Base-by-base conservation (phyloP, 768 basidiomycete species). In the Trametes villosa region DNA sequence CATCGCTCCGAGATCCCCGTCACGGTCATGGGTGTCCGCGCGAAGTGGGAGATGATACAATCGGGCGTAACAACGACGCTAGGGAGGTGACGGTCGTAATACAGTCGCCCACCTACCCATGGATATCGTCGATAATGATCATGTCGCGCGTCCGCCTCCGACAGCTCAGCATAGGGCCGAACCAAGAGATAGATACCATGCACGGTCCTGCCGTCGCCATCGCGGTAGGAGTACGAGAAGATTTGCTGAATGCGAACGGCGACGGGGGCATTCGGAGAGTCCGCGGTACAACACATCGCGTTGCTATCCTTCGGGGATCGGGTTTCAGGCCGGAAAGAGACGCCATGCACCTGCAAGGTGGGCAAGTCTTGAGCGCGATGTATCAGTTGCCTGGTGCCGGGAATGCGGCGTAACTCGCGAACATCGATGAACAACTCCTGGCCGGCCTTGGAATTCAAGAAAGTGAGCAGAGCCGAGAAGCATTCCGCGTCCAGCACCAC, bases 41-140 rank as follows among this genome's bases (percentile, higher is more conserved):
- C 55, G 26, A 57, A 57, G 34, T 57, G 55, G 7, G 45, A 47
- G 11, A 57, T 26, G 17, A 57, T n/a, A n/a, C 29, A 8, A 5
- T 47, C 55, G 3, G n/a, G 4, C 1, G 45, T 4, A 9, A 57
- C 36, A 9, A 57, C 18, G 26, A 57, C 36, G 3, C 15, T 9
- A 6, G 44, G 22, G 5, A 47, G 33, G 34, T 47, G 38, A 2
- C 4, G 9, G 9, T 47, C 34, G 55, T 57, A 57, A 33, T 27
- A 57, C 3, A 57, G 26, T 7, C 27, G 31, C 1, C 55, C 55
- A 5, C 55, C 55, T 3, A 48, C 55, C 22, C 12, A 38, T 2
- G n/a, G 31, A 20, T 36, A 57, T 3, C 8, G 6, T 26, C 55
- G 30, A 24, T 47, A 57, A 30, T 26, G 22, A 27, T 57, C 55